Conservation (phyloP, 805 yeast genomes). For the Cyberlindnera sargentensis region DNA sequence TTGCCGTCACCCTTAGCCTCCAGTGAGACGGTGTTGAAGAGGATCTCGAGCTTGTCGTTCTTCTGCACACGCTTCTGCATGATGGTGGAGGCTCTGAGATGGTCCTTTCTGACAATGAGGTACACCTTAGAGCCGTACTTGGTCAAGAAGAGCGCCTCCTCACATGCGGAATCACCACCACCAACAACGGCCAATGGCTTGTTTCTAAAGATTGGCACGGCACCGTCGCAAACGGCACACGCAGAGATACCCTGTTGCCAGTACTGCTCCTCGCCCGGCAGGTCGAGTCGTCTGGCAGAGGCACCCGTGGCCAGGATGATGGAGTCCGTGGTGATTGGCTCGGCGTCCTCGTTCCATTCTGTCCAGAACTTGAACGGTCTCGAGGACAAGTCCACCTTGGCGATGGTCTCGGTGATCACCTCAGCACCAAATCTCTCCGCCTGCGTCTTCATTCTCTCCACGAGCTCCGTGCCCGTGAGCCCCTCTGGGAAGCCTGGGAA, state of each 20-base stretch:
- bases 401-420: constrained; percentile 88
- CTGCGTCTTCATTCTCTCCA: constrained; percentile 93
- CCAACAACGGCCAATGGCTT: constrained; percentile 97
- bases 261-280: constrained; percentile 96
- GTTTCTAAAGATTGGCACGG: constrained; percentile 97
- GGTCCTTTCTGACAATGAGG: constrained; percentile 90
- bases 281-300: constrained; percentile 85
- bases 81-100: constrained; percentile 88
- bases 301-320: constrained; percentile 97
- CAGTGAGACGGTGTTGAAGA: constrained; percentile 76
- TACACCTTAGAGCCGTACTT: constrained; percentile 96
- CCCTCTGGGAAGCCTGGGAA: constrained; percentile 99
- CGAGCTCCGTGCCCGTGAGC: constrained; percentile 75
- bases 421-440: constrained; percentile 85
- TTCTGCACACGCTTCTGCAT: constrained; percentile 90
- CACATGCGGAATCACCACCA: constrained; percentile 99
- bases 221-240: constrained; percentile 99
- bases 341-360: constrained; percentile 88
- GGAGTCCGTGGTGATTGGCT: constrained; percentile 89
- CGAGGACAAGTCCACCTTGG: constrained; percentile 81
- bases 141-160: constrained; percentile 94
- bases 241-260: constrained; percentile 99
- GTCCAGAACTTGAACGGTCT: constrained; percentile 97
- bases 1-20: constrained; percentile 96
- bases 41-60: constrained; percentile 84